phyloP scores from a whole-genome alignment of 257 asterid species.

The Nicotiana paniculata region DNA sequence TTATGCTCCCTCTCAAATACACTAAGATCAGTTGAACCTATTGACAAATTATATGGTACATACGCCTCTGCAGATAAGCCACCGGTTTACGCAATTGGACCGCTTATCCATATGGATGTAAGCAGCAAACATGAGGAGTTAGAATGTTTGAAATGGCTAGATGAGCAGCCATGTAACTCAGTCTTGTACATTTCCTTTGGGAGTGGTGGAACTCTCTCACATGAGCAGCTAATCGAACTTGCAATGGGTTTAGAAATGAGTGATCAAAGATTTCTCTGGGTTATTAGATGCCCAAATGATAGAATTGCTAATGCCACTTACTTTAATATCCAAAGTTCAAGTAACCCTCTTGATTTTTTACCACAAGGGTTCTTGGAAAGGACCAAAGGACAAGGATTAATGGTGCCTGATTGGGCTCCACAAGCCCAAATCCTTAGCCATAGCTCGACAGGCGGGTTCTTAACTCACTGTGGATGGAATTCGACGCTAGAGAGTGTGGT shows the following conservation, averaged over 20 bases:
- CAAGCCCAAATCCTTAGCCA: constrained; percentile 43
- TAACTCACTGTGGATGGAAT: constrained; percentile 55
- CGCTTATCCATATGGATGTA: constrained; percentile 17
- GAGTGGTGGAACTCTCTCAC: constrained; percentile 27
- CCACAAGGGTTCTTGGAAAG: constrained; percentile 44
- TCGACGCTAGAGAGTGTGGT: constrained; percentile 37
- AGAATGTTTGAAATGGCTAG: constrained; percentile 27
- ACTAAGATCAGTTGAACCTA: background rate
- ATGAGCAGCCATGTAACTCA: constrained; percentile 27
- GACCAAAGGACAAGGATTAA: constrained; percentile 32
- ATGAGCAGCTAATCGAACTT: constrained; percentile 30
- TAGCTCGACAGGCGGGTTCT: constrained; percentile 30
- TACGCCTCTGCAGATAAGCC: constrained; percentile 1
- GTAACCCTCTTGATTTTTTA: constrained; percentile 40
- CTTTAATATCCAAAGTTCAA: constrained; percentile 16
- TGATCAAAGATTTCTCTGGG: constrained; percentile 55
- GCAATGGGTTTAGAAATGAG: constrained; percentile 55
- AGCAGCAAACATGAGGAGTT: background rate
- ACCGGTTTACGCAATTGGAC: constrained; percentile 27
- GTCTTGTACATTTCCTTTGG: constrained; percentile 34
- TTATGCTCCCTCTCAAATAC: too few species aligned
- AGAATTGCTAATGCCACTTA: constrained; percentile 19
- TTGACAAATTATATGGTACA: background rate
- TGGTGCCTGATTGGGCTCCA: constrained; percentile 51
- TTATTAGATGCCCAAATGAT: constrained; percentile 32